These are phyloP conservation scores for Stevia rebaudiana DNA, from an alignment of 140 eudicot genomes.

Conservation along the genomic window DNA sequence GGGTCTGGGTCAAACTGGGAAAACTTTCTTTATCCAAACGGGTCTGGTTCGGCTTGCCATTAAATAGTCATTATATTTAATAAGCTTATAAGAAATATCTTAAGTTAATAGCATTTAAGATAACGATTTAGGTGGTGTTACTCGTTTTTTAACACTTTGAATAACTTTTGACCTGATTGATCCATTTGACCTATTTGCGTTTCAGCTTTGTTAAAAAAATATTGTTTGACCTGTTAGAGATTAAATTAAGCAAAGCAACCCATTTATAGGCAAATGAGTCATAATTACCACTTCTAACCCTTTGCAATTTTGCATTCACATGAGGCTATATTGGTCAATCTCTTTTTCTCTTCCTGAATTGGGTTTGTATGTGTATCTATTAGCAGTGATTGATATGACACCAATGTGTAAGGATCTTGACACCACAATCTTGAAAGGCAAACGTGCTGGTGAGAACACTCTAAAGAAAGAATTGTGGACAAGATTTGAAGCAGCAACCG, in stretches of 20 bases:
- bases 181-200: neutral
- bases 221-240: neutral
- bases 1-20: neutral
- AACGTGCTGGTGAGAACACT: slow-evolving; percentile 90
- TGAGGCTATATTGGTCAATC: neutral
- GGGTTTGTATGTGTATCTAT: neutral
- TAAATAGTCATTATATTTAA: neutral
- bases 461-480: slow-evolving; percentile 90
- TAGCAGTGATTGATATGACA: slow-evolving; percentile 44
- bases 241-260: too few relatives aligned
- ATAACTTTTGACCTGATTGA: neutral
- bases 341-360: slow-evolving; percentile 1
- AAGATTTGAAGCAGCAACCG: slow-evolving; percentile 78
- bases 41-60: neutral
- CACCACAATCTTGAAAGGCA: slow-evolving; percentile 43
- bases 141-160: neutral
- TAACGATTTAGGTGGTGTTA: neutral
- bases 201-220: neutral
- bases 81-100: neutral
- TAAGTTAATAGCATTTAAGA: neutral
- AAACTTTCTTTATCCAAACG: neutral
- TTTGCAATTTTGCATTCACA: neutral
- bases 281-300: neutral
- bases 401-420: slow-evolving; percentile 59
- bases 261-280: neutral